Evolutionary conservation across 257 asterid species (phyloP), one percentile per base, ranked within the genome.

Genomic region (Rubia yunnanensis): DNA sequence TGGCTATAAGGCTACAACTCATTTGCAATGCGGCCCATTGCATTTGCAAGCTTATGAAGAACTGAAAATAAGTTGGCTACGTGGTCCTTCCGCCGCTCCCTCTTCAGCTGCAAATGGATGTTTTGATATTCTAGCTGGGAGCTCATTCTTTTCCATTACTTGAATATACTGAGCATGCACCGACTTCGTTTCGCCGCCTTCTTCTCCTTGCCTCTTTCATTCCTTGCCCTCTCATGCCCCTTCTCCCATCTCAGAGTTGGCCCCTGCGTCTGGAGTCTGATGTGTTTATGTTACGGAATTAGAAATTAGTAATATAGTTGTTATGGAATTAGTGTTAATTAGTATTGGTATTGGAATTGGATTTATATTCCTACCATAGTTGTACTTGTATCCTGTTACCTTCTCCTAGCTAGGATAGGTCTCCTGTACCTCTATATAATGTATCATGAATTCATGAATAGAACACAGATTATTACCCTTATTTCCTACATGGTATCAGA

Each of bases 1-100:
- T n/a, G n/a, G n/a, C n/a, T n/a, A n/a, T n/a, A n/a, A n/a, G 13
- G 56, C 89, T 88, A 91, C 74, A 92, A 76, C 72, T 85, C 89
- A 75, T 92, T 94, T 0, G 96, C 96, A 76, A 92, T 87, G 81
- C 82, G 82, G 63, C 87, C 95, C 81, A 92, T 52, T 4, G 95
- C 91, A 74, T 87, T 92, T 1, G 95, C 88, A 38, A 92, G 79
- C 78, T 89, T 92, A 59, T 79, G 76, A 52, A 92, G 88, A 49
- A 84, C 95, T 11, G 84, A 80, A 46, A 85, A 70, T 60, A 92
- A 77, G 81, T 84, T 82, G 68, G 77, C 74, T 23, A 77, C 86
- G 28, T 88, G 89, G 38, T 77, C 88, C 57, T 80, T 83, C 9
- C 88, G 85, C 72, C 87, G 95, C 79, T 89, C 96, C 72, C 89